Percentiles rank a stretch among this genome's conserved stretches.
These are phyloP conservation scores for Zasmidium cellare DNA, from an alignment of 2,329 filamentous ascomycete genomes.

Conservation along the genomic window DNA sequence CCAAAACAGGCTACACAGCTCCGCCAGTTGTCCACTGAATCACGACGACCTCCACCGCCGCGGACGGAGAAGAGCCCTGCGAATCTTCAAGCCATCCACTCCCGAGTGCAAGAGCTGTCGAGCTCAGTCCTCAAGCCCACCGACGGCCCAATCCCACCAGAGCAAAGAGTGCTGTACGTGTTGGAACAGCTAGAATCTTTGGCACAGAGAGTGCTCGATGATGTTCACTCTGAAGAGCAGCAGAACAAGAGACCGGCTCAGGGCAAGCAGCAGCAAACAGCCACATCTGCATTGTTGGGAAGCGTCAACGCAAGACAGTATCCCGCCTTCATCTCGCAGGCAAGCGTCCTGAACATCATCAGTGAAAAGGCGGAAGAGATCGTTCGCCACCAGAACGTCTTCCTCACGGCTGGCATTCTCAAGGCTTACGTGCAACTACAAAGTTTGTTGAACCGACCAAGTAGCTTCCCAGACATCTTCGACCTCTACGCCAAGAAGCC, in stretches of 20 bases:
- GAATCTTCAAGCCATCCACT: slow-evolving; percentile 24
- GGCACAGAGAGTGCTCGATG: slow-evolving; percentile 27
- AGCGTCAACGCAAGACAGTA: slow-evolving; percentile 40
- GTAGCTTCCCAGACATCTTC: slow-evolving; percentile 77
- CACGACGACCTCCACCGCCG: slow-evolving; percentile 3
- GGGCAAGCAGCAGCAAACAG: slow-evolving; percentile 33
- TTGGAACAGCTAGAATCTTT: slow-evolving; percentile 33
- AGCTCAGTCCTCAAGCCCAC: slow-evolving; percentile 25
- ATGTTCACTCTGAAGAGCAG: background rate
- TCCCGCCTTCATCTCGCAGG: slow-evolving; percentile 36
- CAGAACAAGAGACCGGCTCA: background rate
- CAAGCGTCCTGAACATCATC: slow-evolving; percentile 44
- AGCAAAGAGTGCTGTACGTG: slow-evolving; percentile 34
- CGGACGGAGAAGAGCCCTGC: background rate
- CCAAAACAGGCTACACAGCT: slow-evolving; percentile 8
- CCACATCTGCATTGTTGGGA: slow-evolving; percentile 58
- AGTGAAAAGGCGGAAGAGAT: slow-evolving; percentile 66
- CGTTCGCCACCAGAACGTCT: slow-evolving; percentile 71
- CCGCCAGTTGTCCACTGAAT: slow-evolving; percentile 4
- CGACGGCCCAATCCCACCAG: slow-evolving; percentile 25
- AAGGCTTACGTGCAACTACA: slow-evolving; percentile 75
- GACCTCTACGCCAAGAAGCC: slow-evolving; percentile 83
- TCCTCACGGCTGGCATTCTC: slow-evolving; percentile 74
- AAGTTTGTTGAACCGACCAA: slow-evolving; percentile 68
- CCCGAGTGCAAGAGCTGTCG: slow-evolving; percentile 30